Evolutionary conservation across 2,329 filamentous ascomycete genomes (phyloP).

Genomic region (Coniosporium uncinatum): DNA sequence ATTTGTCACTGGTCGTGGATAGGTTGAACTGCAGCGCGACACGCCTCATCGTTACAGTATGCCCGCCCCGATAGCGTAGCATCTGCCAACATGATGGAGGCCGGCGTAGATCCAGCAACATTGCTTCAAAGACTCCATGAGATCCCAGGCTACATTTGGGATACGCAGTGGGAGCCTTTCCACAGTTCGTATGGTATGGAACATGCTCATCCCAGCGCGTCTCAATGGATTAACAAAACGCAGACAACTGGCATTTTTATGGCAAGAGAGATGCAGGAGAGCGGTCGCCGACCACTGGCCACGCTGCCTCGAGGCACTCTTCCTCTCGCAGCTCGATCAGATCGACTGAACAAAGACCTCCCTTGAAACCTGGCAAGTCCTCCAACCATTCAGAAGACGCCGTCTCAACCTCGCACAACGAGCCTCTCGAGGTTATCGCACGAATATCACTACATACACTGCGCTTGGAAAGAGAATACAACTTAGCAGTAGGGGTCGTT

Average conservation of each 20-base stretch:
- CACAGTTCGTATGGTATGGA: slow-evolving; percentile 30
- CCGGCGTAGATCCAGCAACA: slow-evolving; percentile 14
- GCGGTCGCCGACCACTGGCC: neutral
- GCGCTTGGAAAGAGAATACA: slow-evolving; percentile 81
- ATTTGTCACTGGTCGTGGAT: too few relatives aligned
- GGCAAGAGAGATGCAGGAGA: slow-evolving; percentile 16
- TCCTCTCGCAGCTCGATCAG: slow-evolving; percentile 1
- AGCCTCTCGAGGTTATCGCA: slow-evolving; percentile 74
- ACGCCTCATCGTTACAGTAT: too few relatives aligned
- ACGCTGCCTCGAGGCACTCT: slow-evolving; percentile 40
- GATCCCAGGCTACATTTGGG: slow-evolving; percentile 29
- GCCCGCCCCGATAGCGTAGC: too few relatives aligned
- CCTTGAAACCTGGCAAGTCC: slow-evolving; percentile 4
- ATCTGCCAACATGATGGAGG: too few relatives aligned
- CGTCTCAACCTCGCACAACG: too few relatives aligned
- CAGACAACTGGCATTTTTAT: slow-evolving; percentile 69
- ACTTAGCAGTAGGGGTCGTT: slow-evolving; percentile 71
- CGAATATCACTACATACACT: slow-evolving; percentile 78
- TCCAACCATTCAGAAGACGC: too few relatives aligned
- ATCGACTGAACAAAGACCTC: neutral
- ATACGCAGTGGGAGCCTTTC: slow-evolving; percentile 35
- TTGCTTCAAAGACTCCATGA: slow-evolving; percentile 26
- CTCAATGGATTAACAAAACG: neutral
- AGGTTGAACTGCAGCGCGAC: too few relatives aligned
- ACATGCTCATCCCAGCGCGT: slow-evolving; percentile 11